A percentile compares a stretch with the other conserved stretches of the same genome.
Conservation (phyloP, 1,284 basidiomycete genomes). For the Entoloma clypeatum region DNA sequence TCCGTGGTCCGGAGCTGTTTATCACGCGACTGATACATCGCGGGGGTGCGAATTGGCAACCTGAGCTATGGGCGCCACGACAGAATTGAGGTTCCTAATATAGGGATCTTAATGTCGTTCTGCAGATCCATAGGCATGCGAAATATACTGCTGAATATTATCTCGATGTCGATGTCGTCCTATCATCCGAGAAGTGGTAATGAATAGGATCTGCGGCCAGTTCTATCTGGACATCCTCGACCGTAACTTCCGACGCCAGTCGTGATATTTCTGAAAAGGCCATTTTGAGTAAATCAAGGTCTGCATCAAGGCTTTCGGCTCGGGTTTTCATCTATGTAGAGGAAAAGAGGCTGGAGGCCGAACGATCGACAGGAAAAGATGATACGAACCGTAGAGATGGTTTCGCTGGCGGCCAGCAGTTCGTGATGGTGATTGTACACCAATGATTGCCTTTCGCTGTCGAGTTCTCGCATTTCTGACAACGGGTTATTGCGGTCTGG, state of each 20-base stretch:
- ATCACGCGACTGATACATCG: constrained; percentile 37
- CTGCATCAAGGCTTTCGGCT: constrained; percentile 76
- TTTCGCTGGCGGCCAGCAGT: constrained; percentile 88
- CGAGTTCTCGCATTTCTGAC: constrained; percentile 82
- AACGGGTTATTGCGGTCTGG: constrained; percentile 1
- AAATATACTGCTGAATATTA: neutral
- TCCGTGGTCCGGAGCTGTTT: constrained; percentile 27
- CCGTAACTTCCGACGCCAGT: constrained; percentile 63
- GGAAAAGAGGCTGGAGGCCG: constrained; percentile 4
- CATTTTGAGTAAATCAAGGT: constrained; percentile 73
- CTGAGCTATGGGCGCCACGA: constrained; percentile 32
- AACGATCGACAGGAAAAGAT: neutral
- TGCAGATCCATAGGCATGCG: neutral
- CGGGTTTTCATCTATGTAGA: constrained; percentile 86
- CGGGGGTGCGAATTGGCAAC: constrained; percentile 38
- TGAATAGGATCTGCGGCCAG: neutral
- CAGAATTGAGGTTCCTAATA: constrained; percentile 3
- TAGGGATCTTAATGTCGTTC: neutral
- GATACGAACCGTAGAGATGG: constrained; percentile 74
- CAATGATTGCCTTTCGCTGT: constrained; percentile 84
- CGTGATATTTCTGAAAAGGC: constrained; percentile 85
- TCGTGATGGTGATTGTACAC: constrained; percentile 96
- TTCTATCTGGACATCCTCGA: constrained; percentile 30
- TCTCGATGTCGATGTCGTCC: neutral
- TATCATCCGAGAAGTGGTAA: constrained; percentile 1